Base-by-base conservation (phyloP, 2,329 filamentous ascomycete genomes). In the Xylariaceae sp. region DNA sequence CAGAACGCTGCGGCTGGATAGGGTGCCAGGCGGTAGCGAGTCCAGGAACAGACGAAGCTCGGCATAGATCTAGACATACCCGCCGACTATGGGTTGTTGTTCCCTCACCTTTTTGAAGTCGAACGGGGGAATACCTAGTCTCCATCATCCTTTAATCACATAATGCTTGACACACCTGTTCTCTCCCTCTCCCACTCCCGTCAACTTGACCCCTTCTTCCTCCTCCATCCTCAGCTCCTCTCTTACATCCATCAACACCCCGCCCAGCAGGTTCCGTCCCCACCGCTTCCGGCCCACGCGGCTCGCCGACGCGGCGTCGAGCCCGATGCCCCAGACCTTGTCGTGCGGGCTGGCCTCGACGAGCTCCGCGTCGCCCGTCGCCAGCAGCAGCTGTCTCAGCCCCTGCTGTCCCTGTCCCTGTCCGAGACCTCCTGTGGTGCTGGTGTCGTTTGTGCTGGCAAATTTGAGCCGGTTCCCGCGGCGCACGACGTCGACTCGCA, bases 321-420 rank as follows among this genome's bases (percentile, higher is more conserved):
- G 81, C 5, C 80, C 80, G 29, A 84, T 60, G 2, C 79, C 80
- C 80, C 79, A 84, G 34, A 83, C 69, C 5, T 63, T 50, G 58
- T 84, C 79, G 37, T 54, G 63, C 9, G 77, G 72, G 37, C 68
- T 68, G 19, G 75, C 75, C 58, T 80, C 78, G 2, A 82, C 74
- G 15, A 84, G 49, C 53, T 79, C 70, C 29, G 69, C 59, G 5
- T 75, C 67, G 0, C 71, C 75, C 2, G 80, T 83, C 6, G 51
- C 62, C 27, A 83, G 52, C 40, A 85, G 48, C 56, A 61, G 52
- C 18, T 53, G 56, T 31, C 55, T 60, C 44, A 82, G 51, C 12
- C 58, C 57, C 5, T 12, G 21, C 21, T 23, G 21, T 7, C 8
- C 8, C 8, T 23, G 21, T 12, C 12, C 12, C 21, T 23, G 8